Conservation (phyloP, 345 rosid genomes). For the Populus simonii region DNA sequence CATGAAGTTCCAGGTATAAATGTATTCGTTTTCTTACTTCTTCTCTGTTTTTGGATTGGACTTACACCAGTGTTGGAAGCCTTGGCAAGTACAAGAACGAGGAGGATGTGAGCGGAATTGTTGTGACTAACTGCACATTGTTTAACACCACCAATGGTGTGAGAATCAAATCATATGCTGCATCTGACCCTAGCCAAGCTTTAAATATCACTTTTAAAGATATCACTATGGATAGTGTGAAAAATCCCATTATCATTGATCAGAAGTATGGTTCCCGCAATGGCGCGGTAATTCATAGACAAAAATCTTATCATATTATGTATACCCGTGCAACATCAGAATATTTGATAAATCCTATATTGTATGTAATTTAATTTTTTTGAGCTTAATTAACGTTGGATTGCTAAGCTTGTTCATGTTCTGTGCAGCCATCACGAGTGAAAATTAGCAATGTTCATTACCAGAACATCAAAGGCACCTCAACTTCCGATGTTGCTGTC, state of each 20-base stretch:
- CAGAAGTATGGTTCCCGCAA: constrained; percentile 31
- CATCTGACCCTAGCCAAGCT: constrained; percentile 20
- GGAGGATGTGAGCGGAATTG: constrained; percentile 30
- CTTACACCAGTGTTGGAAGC: constrained; percentile 39
- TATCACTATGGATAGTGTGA: constrained; percentile 29
- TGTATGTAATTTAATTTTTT: too few relatives aligned
- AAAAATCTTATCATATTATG: too few relatives aligned
- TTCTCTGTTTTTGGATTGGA: neutral
- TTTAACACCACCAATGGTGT: constrained; percentile 32
- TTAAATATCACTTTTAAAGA: constrained; percentile 31
- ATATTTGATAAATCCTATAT: too few relatives aligned
- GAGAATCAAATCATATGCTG: constrained; percentile 39
- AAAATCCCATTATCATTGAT: constrained; percentile 40
- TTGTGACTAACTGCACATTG: constrained; percentile 34
- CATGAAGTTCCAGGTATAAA: too few relatives aligned
- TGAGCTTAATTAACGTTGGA: too few relatives aligned
- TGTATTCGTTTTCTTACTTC: too few relatives aligned
- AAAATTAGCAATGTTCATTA: constrained; percentile 30
- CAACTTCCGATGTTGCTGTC: constrained; percentile 26
- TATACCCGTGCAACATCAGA: neutral
- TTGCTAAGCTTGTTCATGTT: too few relatives aligned
- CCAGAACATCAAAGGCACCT: constrained; percentile 37
- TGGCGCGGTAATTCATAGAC: neutral
- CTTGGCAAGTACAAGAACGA: constrained; percentile 36
- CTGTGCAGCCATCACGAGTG: constrained; percentile 32